phyloP scores from a whole-genome alignment of 1,284 basidiomycete genomes.

The Ganoderma resinaceum region DNA sequence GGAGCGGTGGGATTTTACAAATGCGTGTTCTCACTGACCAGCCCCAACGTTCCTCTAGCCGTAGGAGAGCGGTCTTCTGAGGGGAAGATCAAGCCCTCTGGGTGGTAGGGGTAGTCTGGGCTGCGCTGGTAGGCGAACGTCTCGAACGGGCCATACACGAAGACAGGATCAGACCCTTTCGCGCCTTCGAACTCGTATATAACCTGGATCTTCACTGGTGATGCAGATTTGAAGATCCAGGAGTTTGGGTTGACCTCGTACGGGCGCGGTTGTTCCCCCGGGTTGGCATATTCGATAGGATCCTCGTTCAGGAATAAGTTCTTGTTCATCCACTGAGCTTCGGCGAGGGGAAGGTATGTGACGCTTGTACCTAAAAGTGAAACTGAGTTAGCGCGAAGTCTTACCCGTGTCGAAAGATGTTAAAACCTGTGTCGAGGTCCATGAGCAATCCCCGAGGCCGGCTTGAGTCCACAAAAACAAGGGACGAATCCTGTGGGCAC shows the following conservation, averaged over 20 bases:
- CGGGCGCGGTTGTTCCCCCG: too few relatives aligned
- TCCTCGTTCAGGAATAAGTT: not conserved
- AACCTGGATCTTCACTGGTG: not conserved
- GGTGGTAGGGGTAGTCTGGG: not conserved
- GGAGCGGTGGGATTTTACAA: not conserved
- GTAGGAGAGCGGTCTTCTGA: not conserved
- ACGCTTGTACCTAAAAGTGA: not conserved
- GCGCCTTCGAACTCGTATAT: not conserved
- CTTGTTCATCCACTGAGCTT: not conserved
- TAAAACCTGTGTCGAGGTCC: not conserved
- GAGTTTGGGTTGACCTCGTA: not conserved
- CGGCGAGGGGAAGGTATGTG: not conserved
- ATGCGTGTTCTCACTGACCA: not conserved
- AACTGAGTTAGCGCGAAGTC: not conserved
- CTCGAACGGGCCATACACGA: not conserved
- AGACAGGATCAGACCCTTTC: not conserved
- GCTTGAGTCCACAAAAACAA: not conserved
- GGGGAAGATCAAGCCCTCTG: not conserved
- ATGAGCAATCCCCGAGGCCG: not conserved
- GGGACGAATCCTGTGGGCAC: not conserved
- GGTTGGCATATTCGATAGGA: not conserved
- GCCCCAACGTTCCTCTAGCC: not conserved
- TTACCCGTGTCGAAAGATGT: not conserved
- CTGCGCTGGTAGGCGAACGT: not conserved
- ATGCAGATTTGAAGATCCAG: not conserved